Conservation (phyloP, 2,329 filamentous ascomycete species). For the Fusarium penzigii region DNA sequence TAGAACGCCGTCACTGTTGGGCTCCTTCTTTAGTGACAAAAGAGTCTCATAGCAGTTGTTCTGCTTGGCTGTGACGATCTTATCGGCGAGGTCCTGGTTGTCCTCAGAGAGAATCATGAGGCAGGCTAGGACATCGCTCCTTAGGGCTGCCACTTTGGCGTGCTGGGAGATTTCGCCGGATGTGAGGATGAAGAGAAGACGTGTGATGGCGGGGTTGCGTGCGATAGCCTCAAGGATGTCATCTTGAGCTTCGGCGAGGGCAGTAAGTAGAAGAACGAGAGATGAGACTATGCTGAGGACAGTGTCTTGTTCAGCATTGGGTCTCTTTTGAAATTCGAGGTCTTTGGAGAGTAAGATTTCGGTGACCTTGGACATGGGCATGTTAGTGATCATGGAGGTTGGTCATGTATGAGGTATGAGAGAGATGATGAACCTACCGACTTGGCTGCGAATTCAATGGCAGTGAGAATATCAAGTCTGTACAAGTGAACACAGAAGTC, state of each 20-base stretch:
- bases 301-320: constrained; percentile 54
- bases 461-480: constrained; percentile 60
- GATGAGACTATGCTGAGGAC: constrained; percentile 57
- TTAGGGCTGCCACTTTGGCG: constrained; percentile 42
- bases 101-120: constrained; percentile 63
- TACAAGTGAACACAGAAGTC: constrained; percentile 69
- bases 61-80: constrained; percentile 51
- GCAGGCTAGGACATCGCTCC: constrained; percentile 53
- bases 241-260: constrained; percentile 59
- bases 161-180: constrained; percentile 44
- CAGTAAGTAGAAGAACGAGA: constrained; percentile 53
- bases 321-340: constrained; percentile 45
- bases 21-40: constrained; percentile 47
- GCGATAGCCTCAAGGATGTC: constrained; percentile 60
- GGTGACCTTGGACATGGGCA: constrained; percentile 41
- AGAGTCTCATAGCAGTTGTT: constrained; percentile 52
- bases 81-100: constrained; percentile 53
- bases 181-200: constrained; percentile 57
- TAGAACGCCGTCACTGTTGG: constrained; percentile 52
- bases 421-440: constrained; percentile 42
- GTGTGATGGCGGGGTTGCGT: constrained; percentile 48
- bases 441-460: constrained; percentile 57
- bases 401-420: background rate
- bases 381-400: constrained; percentile 4
- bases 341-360: constrained; percentile 45